A percentile compares a stretch with the other conserved stretches of the same genome.
phyloP scores from a whole-genome alignment of 164 flowering plant species.

The Chimonanthus praecox region DNA sequence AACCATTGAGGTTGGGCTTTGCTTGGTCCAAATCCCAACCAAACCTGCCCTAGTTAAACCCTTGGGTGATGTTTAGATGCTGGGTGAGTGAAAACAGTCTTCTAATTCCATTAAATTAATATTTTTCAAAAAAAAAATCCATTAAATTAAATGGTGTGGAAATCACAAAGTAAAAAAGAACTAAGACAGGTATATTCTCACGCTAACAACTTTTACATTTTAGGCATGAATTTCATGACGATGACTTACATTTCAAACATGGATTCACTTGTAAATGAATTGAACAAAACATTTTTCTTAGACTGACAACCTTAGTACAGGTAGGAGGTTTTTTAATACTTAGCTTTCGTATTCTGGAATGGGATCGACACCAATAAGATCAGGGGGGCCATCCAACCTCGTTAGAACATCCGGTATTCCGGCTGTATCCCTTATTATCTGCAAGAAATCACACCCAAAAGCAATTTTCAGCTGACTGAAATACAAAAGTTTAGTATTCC shows the following conservation, averaged over 20 bases:
- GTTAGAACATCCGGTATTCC: constrained; percentile 89
- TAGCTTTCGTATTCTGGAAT: constrained; percentile 35
- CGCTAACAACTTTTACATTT: neutral
- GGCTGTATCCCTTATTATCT: constrained; percentile 71
- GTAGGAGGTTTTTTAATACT: neutral
- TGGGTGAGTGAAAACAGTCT: neutral
- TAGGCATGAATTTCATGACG: too few species aligned
- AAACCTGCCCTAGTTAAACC: neutral
- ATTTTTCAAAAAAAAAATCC: too few species aligned
- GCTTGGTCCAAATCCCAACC: neutral
- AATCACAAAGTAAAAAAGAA: too few species aligned
- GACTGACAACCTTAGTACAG: neutral
- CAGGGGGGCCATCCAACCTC: constrained; percentile 44
- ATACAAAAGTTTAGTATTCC: neutral
- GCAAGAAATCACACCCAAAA: constrained; percentile 8
- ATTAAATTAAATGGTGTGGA: neutral
- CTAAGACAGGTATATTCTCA: neutral
- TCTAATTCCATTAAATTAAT: neutral
- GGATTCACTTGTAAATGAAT: neutral
- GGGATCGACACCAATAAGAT: constrained; percentile 29
- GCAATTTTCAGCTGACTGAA: neutral
- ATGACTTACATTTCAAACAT: too few species aligned
- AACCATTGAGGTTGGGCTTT: too few species aligned
- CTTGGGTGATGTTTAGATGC: neutral
- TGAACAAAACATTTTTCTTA: neutral